A percentile compares a stretch with the other conserved stretches of the same genome.
Conservation (phyloP, 805 yeast species). For the Zygosaccharomyces lentus region DNA sequence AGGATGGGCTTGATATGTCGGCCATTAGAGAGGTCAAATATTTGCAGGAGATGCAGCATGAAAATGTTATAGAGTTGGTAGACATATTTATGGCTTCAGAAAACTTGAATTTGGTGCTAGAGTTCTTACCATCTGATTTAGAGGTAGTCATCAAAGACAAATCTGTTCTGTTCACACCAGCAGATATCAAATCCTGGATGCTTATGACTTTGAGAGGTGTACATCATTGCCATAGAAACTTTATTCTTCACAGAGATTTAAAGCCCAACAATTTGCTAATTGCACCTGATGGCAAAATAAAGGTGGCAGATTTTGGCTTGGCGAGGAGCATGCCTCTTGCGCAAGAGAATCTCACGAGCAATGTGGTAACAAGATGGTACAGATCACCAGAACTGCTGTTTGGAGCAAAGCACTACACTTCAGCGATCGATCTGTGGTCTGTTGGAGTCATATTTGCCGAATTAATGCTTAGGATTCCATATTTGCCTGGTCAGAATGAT, state of each 20-base stretch:
- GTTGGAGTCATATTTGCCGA: constrained; percentile 96
- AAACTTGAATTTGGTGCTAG: constrained; percentile 79
- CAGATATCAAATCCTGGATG: constrained; percentile 90
- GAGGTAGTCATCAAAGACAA: constrained; percentile 85
- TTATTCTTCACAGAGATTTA: constrained; percentile 84
- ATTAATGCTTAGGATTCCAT: constrained; percentile 90
- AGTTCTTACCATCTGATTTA: constrained; percentile 86
- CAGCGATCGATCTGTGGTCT: constrained; percentile 93
- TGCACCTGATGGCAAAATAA: constrained; percentile 82
- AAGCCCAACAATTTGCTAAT: constrained; percentile 88
- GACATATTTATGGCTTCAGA: constrained; percentile 75
- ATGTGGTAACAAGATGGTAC: constrained; percentile 97
- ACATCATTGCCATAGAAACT: constrained; percentile 91
- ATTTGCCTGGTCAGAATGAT: constrained; percentile 89
- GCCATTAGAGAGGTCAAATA: constrained; percentile 92
- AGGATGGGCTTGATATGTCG: constrained; percentile 96
- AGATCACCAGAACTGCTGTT: constrained; percentile 90
- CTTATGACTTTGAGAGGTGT: constrained; percentile 92
- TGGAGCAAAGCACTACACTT: constrained; percentile 85
- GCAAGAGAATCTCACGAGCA: constrained; percentile 75
- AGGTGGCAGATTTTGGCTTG: constrained; percentile 95
- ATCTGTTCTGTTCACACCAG: constrained; percentile 67
- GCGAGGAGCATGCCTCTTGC: constrained; percentile 82
- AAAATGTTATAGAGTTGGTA: constrained; percentile 77
- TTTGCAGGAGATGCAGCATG: constrained; percentile 72